Evolutionary conservation across 768 basidiomycete genomes (phyloP), one percentile per base, ranked within the genome.

Genomic region (Heimioporus sp.): DNA sequence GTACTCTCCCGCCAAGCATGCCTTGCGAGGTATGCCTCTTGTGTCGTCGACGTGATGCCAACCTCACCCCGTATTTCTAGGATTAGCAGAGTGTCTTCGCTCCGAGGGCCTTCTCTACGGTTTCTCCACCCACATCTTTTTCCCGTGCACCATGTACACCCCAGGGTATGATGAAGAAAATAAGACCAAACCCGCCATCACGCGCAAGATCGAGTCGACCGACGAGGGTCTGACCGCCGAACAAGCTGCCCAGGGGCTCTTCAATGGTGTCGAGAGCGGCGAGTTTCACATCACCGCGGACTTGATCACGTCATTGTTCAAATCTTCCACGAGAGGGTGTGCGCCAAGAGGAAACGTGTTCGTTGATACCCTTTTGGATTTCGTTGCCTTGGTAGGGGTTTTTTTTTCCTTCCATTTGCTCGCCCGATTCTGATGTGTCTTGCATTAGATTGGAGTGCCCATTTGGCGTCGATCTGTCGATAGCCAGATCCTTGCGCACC

Each of bases 1-100:
- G 1, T 96, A 96, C 67, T 74, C 88, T 0, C 90, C 92, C 0
- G 86, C 83, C 10, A 96, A 96, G 65, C 87, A 89, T 59, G 94
- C 94, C 9, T 65, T 96, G 7, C 73, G 91, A 71, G 92, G 92
- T 92, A 57, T 39, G 71, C 55, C 35, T 16, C 15, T 35, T 35
- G 3, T 28, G 24, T 9, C 10, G 20, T 48, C 15, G 9, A 17
- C 16, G 10, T 4, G 8, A 21, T n/a, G 6, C 17, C 41, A 32
- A 49, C 10, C 28, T 28, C 35, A 35, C 15, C 5, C 20, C 28
- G 8, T 10, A 5, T 30, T 10, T 19, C 8, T 10, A 93, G 92
- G 87, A 13, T 80, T 97, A 0, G 90, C 90, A 13, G 94, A 97
- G 52, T 79, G 86, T 0, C 76, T 97, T 13, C 85, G 87, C 9